These are phyloP conservation scores for Talaromyces sp. DNA, from an alignment of 2,329 filamentous ascomycete species.

Conservation along the genomic window DNA sequence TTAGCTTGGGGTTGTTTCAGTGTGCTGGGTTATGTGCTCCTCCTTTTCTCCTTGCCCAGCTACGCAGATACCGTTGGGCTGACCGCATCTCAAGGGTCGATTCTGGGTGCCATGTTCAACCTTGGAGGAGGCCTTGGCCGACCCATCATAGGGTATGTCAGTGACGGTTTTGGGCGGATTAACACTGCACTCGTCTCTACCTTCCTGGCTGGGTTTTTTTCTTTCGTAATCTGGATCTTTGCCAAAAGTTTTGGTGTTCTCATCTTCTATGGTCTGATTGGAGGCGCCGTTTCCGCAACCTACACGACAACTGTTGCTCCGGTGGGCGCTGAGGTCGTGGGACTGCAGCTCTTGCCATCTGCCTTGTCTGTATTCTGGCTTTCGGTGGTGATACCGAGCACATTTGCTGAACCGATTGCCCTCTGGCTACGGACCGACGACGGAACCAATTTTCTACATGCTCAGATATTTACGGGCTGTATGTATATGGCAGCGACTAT, in stretches of 20 bases:
- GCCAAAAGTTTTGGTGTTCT: conserved; percentile 58
- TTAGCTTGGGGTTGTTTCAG: conserved; percentile 56
- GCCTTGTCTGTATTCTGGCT: conserved; percentile 6
- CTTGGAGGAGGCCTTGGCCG: conserved; percentile 57
- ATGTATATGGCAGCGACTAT: conserved; percentile 9
- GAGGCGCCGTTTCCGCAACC: conserved; percentile 1
- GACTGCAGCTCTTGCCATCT: conserved; percentile 8
- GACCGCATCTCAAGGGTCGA: conserved; percentile 56
- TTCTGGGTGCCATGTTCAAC: conserved; percentile 62
- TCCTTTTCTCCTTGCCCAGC: conserved; percentile 63
- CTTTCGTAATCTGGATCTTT: conserved; percentile 61
- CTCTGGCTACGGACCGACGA: neutral
- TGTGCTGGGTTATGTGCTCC: conserved; percentile 63
- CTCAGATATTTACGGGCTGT: conserved; percentile 3
- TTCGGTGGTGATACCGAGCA: conserved; percentile 13
- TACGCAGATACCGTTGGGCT: conserved; percentile 60
- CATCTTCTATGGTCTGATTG: conserved; percentile 13
- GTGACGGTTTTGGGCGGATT: conserved; percentile 59
- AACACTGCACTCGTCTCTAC: conserved; percentile 60
- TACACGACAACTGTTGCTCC: neutral
- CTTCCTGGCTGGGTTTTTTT: conserved; percentile 55
- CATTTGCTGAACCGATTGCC: conserved; percentile 11
- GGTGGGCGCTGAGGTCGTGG: conserved; percentile 8
- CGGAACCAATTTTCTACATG: conserved; percentile 1
- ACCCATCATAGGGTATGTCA: conserved; percentile 61